A percentile compares a stretch with the other conserved stretches of the same genome.
phyloP scores from a whole-genome alignment of 2,329 filamentous ascomycete species.

The Clonostachys sp. region DNA sequence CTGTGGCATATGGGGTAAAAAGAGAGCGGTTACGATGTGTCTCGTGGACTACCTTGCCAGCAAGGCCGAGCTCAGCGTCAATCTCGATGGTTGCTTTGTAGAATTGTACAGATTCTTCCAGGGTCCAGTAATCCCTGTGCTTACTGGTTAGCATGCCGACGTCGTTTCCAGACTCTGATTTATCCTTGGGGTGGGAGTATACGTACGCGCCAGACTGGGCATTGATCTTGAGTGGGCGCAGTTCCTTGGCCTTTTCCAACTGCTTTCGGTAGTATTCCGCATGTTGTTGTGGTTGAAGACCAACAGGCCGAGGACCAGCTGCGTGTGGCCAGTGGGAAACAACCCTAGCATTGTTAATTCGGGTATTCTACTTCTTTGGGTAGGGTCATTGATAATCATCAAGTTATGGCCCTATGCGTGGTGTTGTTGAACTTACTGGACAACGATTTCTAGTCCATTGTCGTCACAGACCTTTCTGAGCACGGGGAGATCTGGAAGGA shows the following conservation, averaged over 20 bases:
- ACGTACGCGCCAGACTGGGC: slow-evolving; percentile 8
- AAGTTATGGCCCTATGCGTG: too few relatives aligned
- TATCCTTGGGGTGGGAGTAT: background rate
- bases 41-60: slow-evolving; percentile 21
- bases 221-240: slow-evolving; percentile 7
- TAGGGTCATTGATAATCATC: too few relatives aligned
- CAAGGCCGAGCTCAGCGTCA: slow-evolving; percentile 19
- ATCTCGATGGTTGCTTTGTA: slow-evolving; percentile 19
- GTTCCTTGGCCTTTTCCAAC: slow-evolving; percentile 2
- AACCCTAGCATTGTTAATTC: too few relatives aligned
- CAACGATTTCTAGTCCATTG: too few relatives aligned
- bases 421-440: too few relatives aligned
- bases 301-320: background rate
- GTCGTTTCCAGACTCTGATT: background rate
- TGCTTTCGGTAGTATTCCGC: slow-evolving; percentile 1
- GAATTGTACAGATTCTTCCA: slow-evolving; percentile 23
- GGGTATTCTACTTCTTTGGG: too few relatives aligned
- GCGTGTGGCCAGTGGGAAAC: too few relatives aligned
- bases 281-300: background rate
- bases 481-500: too few relatives aligned
- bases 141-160: background rate
- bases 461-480: too few relatives aligned
- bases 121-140: slow-evolving; percentile 19
- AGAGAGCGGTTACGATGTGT: slow-evolving; percentile 23
- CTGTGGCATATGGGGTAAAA: slow-evolving; percentile 20